phyloP scores from a whole-genome alignment of 2,329 filamentous ascomycete species.

The Stenocarpella maydis region DNA sequence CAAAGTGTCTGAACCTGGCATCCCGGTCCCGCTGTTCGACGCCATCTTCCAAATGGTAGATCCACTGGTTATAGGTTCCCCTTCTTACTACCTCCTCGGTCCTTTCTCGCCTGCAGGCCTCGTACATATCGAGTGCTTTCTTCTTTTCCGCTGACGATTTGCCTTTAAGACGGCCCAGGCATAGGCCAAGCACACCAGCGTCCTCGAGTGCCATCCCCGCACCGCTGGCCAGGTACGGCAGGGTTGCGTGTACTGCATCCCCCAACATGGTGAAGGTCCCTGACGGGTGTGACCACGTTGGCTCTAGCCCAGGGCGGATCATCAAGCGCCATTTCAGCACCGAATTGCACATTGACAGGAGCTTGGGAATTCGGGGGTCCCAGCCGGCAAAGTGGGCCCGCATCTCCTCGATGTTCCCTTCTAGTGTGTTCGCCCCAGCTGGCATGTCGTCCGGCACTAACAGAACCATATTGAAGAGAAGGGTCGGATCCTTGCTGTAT shows the following conservation, averaged over 20 bases:
- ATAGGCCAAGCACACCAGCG: constrained; percentile 63
- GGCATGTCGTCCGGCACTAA: constrained; percentile 60
- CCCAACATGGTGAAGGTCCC: constrained; percentile 67
- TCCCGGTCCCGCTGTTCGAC: constrained; percentile 63
- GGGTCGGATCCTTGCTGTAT: constrained; percentile 41
- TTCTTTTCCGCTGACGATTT: constrained; percentile 47
- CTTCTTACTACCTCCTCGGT: constrained; percentile 67
- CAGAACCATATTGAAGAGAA: constrained; percentile 60
- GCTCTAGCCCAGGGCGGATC: constrained; percentile 60
- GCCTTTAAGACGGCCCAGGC: constrained; percentile 56
- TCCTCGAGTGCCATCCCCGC: constrained; percentile 70
- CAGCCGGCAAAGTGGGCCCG: constrained; percentile 60
- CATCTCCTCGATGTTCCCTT: constrained; percentile 59
- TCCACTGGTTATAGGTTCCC: constrained; percentile 67
- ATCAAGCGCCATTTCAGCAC: constrained; percentile 69
- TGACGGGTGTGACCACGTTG: constrained; percentile 62
- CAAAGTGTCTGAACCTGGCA: constrained; percentile 43
- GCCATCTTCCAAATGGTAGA: constrained; percentile 69
- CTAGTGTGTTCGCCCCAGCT: constrained; percentile 50
- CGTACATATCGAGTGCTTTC: constrained; percentile 56
- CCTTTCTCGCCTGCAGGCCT: constrained; percentile 63
- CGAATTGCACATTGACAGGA: constrained; percentile 63
- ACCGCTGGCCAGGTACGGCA: constrained; percentile 66
- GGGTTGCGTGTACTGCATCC: constrained; percentile 70
- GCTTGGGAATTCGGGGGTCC: constrained; percentile 65